phyloP scores from a whole-genome alignment of 2,329 filamentous ascomycete genomes.

The Botrytis aclada region DNA sequence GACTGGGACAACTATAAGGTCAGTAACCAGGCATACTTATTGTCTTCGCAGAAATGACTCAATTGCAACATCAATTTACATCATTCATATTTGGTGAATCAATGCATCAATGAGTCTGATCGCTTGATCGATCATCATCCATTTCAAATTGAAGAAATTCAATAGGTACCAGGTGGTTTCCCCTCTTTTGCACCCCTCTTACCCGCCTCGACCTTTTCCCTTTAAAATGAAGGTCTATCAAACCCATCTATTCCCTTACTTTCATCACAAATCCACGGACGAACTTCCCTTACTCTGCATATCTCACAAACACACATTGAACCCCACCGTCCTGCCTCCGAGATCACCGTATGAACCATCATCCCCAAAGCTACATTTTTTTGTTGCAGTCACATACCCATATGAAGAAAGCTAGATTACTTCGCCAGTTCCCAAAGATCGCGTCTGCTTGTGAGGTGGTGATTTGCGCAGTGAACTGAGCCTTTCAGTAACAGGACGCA shows the following conservation, averaged over 20 bases:
- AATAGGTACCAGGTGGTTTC: background rate
- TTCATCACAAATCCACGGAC: background rate
- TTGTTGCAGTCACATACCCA: background rate
- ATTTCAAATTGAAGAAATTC: background rate
- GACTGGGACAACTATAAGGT: background rate
- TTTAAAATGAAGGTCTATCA: background rate
- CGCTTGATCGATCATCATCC: background rate
- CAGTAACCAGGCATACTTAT: background rate
- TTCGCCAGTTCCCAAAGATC: background rate
- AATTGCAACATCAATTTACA: background rate
- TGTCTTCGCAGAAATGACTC: background rate
- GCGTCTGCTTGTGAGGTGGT: background rate
- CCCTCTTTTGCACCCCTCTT: background rate
- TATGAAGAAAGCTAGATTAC: rapidly evolving
- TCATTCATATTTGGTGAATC: background rate
- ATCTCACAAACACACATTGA: too few species aligned
- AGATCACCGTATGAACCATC: background rate
- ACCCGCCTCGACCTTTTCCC: background rate
- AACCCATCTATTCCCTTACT: background rate
- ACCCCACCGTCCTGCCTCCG: too few species aligned
- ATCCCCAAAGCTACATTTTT: background rate
- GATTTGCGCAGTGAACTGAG: background rate
- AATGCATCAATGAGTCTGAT: background rate
- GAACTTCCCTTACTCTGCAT: background rate
- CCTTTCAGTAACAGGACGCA: background rate